Evolutionary conservation across 768 basidiomycete species (phyloP).

Genomic region (Gymnopilus dilepis): DNA sequence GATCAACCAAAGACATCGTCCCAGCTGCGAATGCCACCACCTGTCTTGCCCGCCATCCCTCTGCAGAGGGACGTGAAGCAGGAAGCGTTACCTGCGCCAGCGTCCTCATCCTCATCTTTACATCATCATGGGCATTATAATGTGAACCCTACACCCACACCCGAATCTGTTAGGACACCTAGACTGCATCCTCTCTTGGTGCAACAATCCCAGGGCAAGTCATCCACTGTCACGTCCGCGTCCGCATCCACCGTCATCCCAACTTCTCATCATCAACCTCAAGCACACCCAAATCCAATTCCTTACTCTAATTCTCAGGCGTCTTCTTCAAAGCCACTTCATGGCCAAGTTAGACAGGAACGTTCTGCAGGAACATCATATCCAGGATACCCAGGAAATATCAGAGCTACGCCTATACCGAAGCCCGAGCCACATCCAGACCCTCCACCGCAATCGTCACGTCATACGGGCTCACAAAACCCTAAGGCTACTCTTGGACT

Average conservation of each 20-base stretch:
- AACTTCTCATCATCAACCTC: not conserved
- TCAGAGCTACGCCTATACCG: conserved; percentile 11
- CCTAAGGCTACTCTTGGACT: conserved; percentile 16
- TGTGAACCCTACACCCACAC: not conserved
- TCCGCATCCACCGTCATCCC: not conserved
- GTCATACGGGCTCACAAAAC: not conserved
- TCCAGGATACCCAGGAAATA: not conserved
- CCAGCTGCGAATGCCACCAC: conserved; percentile 1
- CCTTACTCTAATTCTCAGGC: conserved; percentile 10
- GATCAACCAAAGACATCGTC: not conserved
- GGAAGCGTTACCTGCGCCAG: not conserved
- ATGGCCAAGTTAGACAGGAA: conserved; percentile 13
- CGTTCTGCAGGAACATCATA: not conserved
- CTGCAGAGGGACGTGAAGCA: not conserved
- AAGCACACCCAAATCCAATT: not conserved
- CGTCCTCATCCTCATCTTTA: not conserved
- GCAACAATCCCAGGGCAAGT: not conserved
- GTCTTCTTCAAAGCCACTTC: conserved; percentile 9
- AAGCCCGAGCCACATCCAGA: conserved; percentile 10
- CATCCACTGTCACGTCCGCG: not conserved
- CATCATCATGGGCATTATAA: not conserved
- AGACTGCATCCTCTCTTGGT: conserved; percentile 20
- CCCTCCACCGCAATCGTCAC: not conserved
- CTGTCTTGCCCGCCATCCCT: not conserved
- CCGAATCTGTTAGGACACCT: conserved; percentile 4